These are phyloP conservation scores for Rhytidiadelphus loreus DNA, from an alignment of 225 moss, liverwort and hornwort species.

Conservation along the genomic window DNA sequence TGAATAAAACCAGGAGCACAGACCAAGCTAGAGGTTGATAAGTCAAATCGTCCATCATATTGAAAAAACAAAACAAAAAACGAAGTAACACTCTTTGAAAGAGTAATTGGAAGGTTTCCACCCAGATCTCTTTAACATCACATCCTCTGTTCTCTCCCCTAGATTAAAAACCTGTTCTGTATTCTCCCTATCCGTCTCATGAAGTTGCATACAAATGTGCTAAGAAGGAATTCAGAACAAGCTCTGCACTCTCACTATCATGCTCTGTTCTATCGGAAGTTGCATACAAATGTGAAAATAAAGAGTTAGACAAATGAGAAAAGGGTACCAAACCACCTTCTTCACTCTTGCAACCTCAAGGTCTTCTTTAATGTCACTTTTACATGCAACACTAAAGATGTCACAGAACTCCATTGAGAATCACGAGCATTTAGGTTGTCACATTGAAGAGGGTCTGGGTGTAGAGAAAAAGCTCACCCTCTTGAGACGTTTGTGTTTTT, in stretches of 20 bases:
- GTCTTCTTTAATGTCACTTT: background rate
- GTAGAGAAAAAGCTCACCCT: constrained; percentile 23
- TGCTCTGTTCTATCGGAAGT: background rate
- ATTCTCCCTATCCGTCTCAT: background rate
- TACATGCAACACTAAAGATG: background rate
- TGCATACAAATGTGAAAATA: background rate
- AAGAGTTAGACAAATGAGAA: background rate
- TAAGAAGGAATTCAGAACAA: background rate
- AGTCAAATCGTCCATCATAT: background rate
- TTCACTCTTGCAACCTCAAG: background rate
- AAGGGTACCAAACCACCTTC: background rate
- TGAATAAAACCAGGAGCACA: background rate
- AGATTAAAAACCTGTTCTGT: background rate
- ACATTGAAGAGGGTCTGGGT: background rate
- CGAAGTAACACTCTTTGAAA: background rate
- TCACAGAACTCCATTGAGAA: background rate
- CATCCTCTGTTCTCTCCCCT: background rate
- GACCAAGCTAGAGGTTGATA: background rate
- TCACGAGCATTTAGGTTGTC: background rate
- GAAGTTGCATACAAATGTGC: background rate
- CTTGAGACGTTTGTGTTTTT: constrained; percentile 86
- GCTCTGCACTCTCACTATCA: background rate
- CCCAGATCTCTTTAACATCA: background rate
- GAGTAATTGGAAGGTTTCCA: background rate
- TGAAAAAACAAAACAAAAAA: background rate